Evolutionary conservation across 2,329 filamentous ascomycete species (phyloP).

Genomic region (Alternaria atra): DNA sequence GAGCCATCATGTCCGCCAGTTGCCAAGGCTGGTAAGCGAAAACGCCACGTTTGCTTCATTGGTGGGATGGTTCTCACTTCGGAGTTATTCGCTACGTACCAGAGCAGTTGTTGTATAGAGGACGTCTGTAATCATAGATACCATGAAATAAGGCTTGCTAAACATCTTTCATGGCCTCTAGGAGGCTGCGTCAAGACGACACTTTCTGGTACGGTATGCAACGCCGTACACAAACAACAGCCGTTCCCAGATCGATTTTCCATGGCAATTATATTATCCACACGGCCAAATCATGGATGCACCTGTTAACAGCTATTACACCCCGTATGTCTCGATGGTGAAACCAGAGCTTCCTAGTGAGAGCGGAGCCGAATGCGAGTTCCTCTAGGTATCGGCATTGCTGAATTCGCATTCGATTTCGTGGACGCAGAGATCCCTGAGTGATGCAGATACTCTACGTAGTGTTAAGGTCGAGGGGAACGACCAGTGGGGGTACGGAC

Average conservation of each 20-base stretch:
- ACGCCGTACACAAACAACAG: neutral
- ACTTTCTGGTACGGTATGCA: neutral
- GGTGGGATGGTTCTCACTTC: neutral
- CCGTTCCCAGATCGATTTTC: neutral
- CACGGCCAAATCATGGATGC: neutral
- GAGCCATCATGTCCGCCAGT: constrained; percentile 1
- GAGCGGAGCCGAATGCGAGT: neutral
- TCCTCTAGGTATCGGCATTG: neutral
- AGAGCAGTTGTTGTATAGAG: neutral
- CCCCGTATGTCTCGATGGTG: neutral
- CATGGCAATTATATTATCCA: neutral
- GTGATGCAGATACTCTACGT: neutral
- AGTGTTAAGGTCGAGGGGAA: constrained; percentile 5
- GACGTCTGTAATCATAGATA: neutral
- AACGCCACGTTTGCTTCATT: constrained; percentile 1
- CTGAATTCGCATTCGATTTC: neutral
- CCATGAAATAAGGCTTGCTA: neutral
- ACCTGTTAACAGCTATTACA: neutral
- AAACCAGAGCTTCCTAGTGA: neutral
- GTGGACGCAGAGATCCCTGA: neutral
- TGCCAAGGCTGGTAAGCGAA: constrained; percentile 9
- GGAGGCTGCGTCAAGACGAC: neutral
- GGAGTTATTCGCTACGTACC: neutral
- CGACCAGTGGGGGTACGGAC: constrained; percentile 1
- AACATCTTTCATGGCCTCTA: neutral